Conservation (phyloP, 306 rosid genomes). For the Rosa multiflora region DNA sequence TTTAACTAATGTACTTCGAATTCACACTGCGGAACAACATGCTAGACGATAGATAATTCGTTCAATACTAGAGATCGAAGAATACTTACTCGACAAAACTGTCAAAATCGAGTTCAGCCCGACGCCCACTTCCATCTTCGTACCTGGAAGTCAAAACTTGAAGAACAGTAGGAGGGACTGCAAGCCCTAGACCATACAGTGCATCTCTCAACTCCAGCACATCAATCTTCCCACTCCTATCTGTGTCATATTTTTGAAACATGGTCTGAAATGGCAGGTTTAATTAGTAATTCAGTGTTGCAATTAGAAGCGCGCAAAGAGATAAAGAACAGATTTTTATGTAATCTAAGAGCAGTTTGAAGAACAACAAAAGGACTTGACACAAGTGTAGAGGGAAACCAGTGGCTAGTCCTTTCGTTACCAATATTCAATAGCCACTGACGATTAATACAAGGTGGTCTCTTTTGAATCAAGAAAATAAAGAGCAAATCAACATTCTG, state of each 20-base stretch:
- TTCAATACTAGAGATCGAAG: not conserved
- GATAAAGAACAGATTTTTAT: constrained; percentile 1
- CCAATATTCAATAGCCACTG: not conserved
- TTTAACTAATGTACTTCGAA: not conserved
- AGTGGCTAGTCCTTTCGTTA: not conserved
- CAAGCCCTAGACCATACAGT: constrained; percentile 75
- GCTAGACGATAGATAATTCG: not conserved
- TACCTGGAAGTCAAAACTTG: constrained; percentile 70
- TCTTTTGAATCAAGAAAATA: not conserved
- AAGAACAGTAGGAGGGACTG: constrained; percentile 68
- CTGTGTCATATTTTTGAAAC: constrained; percentile 83
- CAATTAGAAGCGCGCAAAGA: not conserved
- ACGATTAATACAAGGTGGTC: not conserved
- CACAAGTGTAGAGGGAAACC: not conserved
- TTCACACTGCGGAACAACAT: not conserved
- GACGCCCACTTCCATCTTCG: constrained; percentile 52
- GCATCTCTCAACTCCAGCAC: constrained; percentile 87
- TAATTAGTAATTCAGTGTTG: constrained; percentile 8
- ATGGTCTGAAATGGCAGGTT: constrained; percentile 46
- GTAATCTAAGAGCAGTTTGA: not conserved
- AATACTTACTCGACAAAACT: constrained; percentile 77
- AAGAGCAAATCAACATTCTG: not conserved
- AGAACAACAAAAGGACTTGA: not conserved
- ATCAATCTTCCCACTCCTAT: constrained; percentile 83
- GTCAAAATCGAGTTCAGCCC: constrained; percentile 71